Evolutionary conservation across 2,329 filamentous ascomycete species (phyloP).

Genomic region (Chrysosporium queenslandicum): DNA sequence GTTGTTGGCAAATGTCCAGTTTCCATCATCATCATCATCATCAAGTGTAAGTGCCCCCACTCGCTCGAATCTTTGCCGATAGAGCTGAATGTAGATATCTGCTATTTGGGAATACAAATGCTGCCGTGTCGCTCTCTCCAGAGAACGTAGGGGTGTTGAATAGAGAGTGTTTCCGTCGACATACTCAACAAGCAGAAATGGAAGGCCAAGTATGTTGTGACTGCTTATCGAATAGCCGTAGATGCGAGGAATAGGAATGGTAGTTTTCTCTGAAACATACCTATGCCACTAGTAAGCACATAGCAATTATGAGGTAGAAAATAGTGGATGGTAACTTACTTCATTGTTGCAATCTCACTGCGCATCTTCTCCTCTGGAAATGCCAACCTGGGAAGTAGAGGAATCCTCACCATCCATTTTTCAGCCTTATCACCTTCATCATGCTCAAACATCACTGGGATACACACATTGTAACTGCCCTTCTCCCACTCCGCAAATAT

Average conservation of each 20-base stretch:
- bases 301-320: neutral
- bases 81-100: slow-evolving; percentile 13
- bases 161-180: slow-evolving; percentile 10
- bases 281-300: neutral
- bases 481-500: neutral
- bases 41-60: slow-evolving; percentile 9
- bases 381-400: neutral
- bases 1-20: slow-evolving; percentile 10
- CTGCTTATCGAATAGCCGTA: slow-evolving; percentile 9
- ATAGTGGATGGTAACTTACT: neutral
- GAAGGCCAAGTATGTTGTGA: slow-evolving; percentile 14
- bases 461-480: neutral
- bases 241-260: slow-evolving; percentile 17
- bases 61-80: slow-evolving; percentile 8
- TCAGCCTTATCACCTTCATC: neutral
- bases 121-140: neutral
- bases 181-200: slow-evolving; percentile 12
- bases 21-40: slow-evolving; percentile 7
- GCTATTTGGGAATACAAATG: slow-evolving; percentile 4
- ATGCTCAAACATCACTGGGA: neutral
- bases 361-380: neutral
- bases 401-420: neutral
- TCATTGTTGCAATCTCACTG: neutral
- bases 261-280: slow-evolving; percentile 18
- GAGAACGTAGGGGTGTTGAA: neutral